A percentile compares a stretch with the other conserved stretches of the same genome.
These are phyloP conservation scores for Astrothelium macrocarpum DNA, from an alignment of 495 filamentous ascomycete genomes.

Conservation along the genomic window DNA sequence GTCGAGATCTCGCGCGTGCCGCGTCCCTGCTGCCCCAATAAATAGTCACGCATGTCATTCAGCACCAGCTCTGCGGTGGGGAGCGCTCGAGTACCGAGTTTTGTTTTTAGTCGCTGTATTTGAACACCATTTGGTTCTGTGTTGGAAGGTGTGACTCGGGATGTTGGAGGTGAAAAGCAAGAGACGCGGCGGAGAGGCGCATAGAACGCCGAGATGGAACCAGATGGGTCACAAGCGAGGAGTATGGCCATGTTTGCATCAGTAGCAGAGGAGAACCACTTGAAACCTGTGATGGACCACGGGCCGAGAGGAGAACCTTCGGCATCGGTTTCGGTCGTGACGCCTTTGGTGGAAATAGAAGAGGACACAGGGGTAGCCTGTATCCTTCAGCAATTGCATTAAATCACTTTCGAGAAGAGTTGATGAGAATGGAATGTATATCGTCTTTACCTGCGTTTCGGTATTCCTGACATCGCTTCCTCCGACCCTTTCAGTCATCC, in stretches of 20 bases:
- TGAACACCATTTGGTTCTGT: conserved; percentile 55
- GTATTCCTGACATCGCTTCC: conserved; percentile 65
- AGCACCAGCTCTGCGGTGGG: conserved; percentile 64
- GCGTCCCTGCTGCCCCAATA: conserved; percentile 52
- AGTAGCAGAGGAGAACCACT: conserved; percentile 69
- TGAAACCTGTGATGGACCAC: conserved; percentile 58
- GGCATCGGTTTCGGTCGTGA: conserved; percentile 16
- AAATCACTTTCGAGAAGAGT: neutral
- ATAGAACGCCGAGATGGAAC: conserved; percentile 54
- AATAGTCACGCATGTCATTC: conserved; percentile 49
- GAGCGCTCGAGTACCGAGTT: conserved; percentile 57
- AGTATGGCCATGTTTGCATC: conserved; percentile 61
- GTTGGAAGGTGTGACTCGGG: conserved; percentile 10
- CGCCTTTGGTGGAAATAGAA: neutral
- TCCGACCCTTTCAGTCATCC: conserved; percentile 77
- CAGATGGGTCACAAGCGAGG: conserved; percentile 52
- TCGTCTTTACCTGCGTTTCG: conserved; percentile 50
- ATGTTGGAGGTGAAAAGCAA: conserved; percentile 19
- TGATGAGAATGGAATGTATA: conserved; percentile 1
- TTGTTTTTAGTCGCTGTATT: conserved; percentile 60
- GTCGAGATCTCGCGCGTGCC: conserved; percentile 58
- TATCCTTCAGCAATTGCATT: neutral
- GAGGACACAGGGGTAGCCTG: neutral
- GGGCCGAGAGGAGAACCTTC: conserved; percentile 45
- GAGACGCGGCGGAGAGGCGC: conserved; percentile 49